Evolutionary conservation across 495 filamentous ascomycete species (phyloP).

Genomic region (Clohesyomyces aquaticus): DNA sequence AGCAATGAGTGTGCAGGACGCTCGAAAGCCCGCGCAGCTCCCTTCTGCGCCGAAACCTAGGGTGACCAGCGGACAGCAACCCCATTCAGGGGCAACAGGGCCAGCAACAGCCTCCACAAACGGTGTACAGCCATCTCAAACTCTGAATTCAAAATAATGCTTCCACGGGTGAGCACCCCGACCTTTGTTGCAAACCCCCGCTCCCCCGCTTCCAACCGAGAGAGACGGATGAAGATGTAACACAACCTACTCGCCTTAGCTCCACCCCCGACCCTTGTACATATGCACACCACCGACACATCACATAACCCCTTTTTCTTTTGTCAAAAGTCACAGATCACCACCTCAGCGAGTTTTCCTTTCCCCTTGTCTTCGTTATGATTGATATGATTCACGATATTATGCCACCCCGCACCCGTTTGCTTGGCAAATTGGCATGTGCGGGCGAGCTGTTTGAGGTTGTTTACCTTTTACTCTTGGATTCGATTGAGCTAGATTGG

Average conservation of each 20-base stretch:
- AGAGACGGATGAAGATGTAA: no score
- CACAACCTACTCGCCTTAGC: background rate
- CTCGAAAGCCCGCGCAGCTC: constrained; percentile 1
- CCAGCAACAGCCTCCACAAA: background rate
- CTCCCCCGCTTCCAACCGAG: no score
- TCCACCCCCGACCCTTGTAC: background rate
- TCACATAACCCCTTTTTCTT: background rate
- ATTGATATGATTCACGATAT: background rate
- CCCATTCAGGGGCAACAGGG: background rate
- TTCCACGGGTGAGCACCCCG: no score
- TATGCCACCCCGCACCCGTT: background rate
- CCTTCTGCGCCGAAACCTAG: background rate
- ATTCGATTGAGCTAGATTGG: background rate
- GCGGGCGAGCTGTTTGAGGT: no score
- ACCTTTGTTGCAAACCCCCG: no score
- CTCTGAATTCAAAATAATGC: no score
- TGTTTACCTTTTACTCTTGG: no score
- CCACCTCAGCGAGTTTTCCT: background rate
- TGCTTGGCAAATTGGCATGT: background rate
- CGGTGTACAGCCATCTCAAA: background rate
- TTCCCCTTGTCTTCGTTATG: background rate
- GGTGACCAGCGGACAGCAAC: background rate
- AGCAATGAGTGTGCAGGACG: constrained; percentile 4
- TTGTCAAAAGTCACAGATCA: background rate
- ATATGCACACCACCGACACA: background rate